Evolutionary conservation across 176 grass and related monocot genomes (phyloP).

Genomic region (Carex littledalei): DNA sequence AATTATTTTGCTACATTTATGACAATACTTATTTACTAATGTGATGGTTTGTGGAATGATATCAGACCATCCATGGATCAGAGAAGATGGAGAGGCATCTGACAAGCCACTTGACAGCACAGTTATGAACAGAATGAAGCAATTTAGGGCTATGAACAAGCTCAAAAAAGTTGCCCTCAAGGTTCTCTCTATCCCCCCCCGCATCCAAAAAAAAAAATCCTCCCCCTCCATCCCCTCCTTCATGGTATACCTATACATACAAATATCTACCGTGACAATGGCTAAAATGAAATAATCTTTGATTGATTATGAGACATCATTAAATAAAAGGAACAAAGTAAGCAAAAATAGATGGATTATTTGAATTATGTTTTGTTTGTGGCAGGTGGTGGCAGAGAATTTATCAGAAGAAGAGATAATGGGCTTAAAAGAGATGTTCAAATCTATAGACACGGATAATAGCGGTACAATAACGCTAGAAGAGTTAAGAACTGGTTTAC

Average conservation of each 20-base stretch:
- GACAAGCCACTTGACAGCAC: slow-evolving; percentile 98
- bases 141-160: slow-evolving; percentile 99
- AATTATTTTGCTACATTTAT: slow-evolving; percentile 13
- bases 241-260: not conserved
- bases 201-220: too few species aligned
- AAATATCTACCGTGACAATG: not conserved
- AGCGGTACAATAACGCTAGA: slow-evolving; percentile 94
- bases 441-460: slow-evolving; percentile 92
- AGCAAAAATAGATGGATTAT: slow-evolving; percentile 3
- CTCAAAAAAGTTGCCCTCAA: slow-evolving; percentile 99
- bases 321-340: slow-evolving; percentile 1
- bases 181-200: slow-evolving; percentile 17
- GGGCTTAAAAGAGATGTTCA: slow-evolving; percentile 98
- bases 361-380: slow-evolving; percentile 16
- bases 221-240: not conserved
- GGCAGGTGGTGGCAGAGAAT: slow-evolving; percentile 78
- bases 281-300: not conserved
- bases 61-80: slow-evolving; percentile 93
- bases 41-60: slow-evolving; percentile 35
- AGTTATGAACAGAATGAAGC: slow-evolving; percentile 95
- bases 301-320: not conserved
- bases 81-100: slow-evolving; percentile 93
- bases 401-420: slow-evolving; percentile 96
- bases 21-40: slow-evolving; percentile 3
- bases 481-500: slow-evolving; percentile 95